These are phyloP conservation scores for Kondoa malvinella DNA, from an alignment of 768 basidiomycete species.

Conservation along the genomic window DNA sequence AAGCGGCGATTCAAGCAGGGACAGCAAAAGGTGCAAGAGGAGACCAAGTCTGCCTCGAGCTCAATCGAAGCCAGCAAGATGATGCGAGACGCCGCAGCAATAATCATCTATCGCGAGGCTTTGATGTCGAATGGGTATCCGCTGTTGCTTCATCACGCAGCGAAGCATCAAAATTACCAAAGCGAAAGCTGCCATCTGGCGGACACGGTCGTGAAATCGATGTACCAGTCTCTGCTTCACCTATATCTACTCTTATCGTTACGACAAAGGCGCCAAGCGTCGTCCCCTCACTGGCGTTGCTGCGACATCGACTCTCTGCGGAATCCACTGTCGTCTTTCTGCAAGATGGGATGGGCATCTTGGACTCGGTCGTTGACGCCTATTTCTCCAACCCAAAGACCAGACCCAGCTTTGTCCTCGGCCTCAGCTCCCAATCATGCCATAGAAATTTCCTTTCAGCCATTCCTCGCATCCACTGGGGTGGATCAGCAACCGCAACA, in stretches of 20 bases:
- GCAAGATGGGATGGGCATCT: slow-evolving; percentile 86
- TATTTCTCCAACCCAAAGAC: slow-evolving; percentile 47
- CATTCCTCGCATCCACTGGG: slow-evolving; percentile 38
- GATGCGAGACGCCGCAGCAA: neutral
- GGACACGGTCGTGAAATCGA: neutral
- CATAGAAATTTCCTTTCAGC: slow-evolving; percentile 38
- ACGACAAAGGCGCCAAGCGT: slow-evolving; percentile 62
- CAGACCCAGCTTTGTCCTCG: slow-evolving; percentile 72
- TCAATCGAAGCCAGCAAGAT: neutral
- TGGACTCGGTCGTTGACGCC: slow-evolving; percentile 51
- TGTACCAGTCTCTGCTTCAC: neutral
- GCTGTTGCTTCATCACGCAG: neutral
- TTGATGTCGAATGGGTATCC: slow-evolving; percentile 6
- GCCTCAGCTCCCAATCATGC: slow-evolving; percentile 64
- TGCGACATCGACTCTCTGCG: slow-evolving; percentile 48
- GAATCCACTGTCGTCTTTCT: slow-evolving; percentile 74
- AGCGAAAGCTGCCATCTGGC: neutral
- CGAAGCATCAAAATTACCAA: neutral
- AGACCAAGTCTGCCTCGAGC: neutral
- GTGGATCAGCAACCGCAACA: slow-evolving; percentile 53
- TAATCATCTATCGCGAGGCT: neutral
- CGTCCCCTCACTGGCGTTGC: slow-evolving; percentile 40
- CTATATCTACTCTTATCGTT: slow-evolving; percentile 64
- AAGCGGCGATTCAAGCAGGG: neutral
- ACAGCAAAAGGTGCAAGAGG: neutral